These are phyloP conservation scores for Leccinum pachyderme DNA, from an alignment of 1,284 basidiomycete genomes.

Conservation along the genomic window DNA sequence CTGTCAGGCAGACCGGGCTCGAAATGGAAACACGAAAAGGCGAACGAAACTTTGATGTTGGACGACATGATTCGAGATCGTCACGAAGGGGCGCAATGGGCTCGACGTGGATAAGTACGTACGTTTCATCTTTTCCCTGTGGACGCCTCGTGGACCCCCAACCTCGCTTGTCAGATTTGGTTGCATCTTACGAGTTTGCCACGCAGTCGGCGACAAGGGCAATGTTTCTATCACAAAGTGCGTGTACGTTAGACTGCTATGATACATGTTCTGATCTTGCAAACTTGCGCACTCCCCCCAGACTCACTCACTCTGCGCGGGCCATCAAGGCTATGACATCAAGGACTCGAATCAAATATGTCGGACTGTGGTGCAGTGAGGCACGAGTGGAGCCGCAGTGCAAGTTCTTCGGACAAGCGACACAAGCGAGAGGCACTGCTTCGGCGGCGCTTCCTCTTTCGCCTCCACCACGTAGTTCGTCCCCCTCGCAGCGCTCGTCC, in stretches of 20 bases:
- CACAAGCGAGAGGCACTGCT: no score
- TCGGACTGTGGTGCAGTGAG: no score
- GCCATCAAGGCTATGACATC: conserved; percentile 74
- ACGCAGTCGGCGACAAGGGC: conserved; percentile 63
- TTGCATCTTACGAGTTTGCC: conserved; percentile 72
- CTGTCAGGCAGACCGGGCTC: conserved; percentile 18
- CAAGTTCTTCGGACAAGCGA: no score
- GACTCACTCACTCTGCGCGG: conserved; percentile 68
- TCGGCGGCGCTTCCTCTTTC: no score
- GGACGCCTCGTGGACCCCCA: not conserved
- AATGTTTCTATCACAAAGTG: conserved; percentile 47
- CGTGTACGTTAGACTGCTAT: not conserved
- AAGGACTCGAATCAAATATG: conserved; percentile 74
- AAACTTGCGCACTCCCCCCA: no score
- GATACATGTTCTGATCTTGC: not conserved
- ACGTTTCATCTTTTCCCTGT: not conserved
- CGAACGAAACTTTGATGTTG: conserved; percentile 61
- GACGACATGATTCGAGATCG: conserved; percentile 67
- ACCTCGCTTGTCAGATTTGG: conserved; percentile 52
- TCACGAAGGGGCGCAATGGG: conserved; percentile 74
- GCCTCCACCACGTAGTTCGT: no score
- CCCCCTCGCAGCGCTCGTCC: no score
- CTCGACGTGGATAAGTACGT: conserved; percentile 87
- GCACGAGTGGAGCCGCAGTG: no score
- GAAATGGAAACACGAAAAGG: conserved; percentile 54